These are phyloP conservation scores for Bruguiera sexangula DNA, from an alignment of 345 rosid genomes.

Conservation along the genomic window DNA sequence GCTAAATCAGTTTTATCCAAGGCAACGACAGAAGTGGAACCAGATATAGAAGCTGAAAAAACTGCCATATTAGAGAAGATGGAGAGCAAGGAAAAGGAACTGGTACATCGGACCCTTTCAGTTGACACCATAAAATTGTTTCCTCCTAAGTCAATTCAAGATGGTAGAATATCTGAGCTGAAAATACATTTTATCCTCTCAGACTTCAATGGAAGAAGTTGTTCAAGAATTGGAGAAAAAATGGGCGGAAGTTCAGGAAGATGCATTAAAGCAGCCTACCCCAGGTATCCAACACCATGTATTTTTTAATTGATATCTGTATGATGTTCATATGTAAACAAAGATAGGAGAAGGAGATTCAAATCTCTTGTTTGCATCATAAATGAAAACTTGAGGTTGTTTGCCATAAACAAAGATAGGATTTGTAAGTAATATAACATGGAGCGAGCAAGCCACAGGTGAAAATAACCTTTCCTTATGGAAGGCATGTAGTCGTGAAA, in stretches of 20 bases:
- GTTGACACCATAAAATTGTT: slow-evolving; percentile 13
- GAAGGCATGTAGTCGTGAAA: neutral
- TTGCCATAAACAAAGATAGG: neutral
- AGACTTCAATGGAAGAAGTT: slow-evolving; percentile 69
- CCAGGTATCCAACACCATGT: slow-evolving; percentile 50
- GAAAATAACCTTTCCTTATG: neutral
- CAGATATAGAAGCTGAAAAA: slow-evolving; percentile 40
- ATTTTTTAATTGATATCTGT: neutral
- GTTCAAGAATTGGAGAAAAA: slow-evolving; percentile 67
- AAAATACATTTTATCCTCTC: slow-evolving; percentile 28
- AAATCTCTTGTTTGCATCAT: too few relatives aligned
- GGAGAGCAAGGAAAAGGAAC: slow-evolving; percentile 67
- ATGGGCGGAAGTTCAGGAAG: slow-evolving; percentile 68
- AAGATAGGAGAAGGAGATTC: too few relatives aligned
- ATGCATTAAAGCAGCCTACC: slow-evolving; percentile 68
- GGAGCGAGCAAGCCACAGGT: neutral
- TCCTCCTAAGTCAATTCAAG: neutral
- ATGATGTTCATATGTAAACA: neutral
- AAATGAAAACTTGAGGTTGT: neutral
- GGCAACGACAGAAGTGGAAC: slow-evolving; percentile 33
- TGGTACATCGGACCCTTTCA: slow-evolving; percentile 39
- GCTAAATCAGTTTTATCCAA: slow-evolving; percentile 31
- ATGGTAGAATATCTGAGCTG: neutral
- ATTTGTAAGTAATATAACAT: neutral
- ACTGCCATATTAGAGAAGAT: slow-evolving; percentile 50